These are phyloP conservation scores for Phytophthora macrochlamydospora DNA, from an alignment of 352 stramenopile species.

Conservation along the genomic window DNA sequence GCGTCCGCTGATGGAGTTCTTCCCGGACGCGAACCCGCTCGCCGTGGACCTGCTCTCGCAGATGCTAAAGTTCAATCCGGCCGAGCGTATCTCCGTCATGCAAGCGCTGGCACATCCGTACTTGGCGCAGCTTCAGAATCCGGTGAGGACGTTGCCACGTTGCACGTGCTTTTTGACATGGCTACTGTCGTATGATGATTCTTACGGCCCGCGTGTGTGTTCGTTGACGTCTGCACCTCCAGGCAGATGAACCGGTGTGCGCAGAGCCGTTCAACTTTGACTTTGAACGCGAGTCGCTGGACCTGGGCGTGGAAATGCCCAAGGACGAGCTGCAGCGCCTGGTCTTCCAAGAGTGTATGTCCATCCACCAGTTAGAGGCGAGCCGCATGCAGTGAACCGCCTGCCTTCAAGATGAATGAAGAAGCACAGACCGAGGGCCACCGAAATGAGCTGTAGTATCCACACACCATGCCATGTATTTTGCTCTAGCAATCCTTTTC, in stretches of 20 bases:
- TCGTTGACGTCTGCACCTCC: background rate
- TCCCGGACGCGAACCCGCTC: constrained; percentile 79
- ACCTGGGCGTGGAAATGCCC: constrained; percentile 83
- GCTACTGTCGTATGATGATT: background rate
- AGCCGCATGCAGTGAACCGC: constrained; percentile 60
- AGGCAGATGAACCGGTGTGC: constrained; percentile 89
- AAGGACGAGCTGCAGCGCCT: constrained; percentile 86
- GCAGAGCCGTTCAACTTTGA: constrained; percentile 84
- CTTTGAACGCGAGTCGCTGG: constrained; percentile 84
- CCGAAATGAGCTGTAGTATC: no score
- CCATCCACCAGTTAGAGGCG: constrained; percentile 72
- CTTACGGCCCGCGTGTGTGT: background rate
- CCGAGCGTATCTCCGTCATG: constrained; percentile 92
- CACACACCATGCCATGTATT: no score
- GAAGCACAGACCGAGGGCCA: no score
- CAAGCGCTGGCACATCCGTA: constrained; percentile 92
- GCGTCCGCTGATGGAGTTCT: constrained; percentile 82
- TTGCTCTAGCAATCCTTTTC: no score
- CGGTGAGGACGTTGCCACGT: constrained; percentile 36
- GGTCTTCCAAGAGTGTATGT: constrained; percentile 79
- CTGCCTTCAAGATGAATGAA: no score
- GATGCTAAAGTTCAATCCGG: constrained; percentile 94
- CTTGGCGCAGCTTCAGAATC: constrained; percentile 90
- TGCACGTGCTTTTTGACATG: background rate
- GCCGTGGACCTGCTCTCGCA: constrained; percentile 89